Conservation (phyloP, 192 early-diverging fungal genomes). For the Funneliformis geosporum region DNA sequence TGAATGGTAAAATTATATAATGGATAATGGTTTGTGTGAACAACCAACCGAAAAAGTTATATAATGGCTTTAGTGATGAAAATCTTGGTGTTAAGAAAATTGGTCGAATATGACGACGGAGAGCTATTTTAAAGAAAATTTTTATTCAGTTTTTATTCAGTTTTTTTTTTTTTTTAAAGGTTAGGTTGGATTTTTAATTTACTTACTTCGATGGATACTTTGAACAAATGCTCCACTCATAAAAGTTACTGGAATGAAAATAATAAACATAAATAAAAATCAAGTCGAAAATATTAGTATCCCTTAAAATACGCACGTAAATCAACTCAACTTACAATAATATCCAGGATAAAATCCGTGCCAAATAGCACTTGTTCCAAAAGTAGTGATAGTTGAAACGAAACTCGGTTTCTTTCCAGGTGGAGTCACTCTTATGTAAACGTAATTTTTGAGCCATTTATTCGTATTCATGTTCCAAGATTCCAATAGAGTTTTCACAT, state of each 20-base stretch:
- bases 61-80: slow-evolving; percentile 51
- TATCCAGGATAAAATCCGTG: slow-evolving; percentile 93
- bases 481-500: slow-evolving; percentile 73
- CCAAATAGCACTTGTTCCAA: slow-evolving; percentile 87
- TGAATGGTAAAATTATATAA: slow-evolving; percentile 70
- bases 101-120: slow-evolving; percentile 67
- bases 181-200: slow-evolving; percentile 31
- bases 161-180: slow-evolving; percentile 12
- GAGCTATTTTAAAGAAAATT: slow-evolving; percentile 30
- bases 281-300: slow-evolving; percentile 33
- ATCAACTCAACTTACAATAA: slow-evolving; percentile 57
- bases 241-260: slow-evolving; percentile 56
- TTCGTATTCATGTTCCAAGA: slow-evolving; percentile 92
- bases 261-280: slow-evolving; percentile 31
- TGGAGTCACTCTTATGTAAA: slow-evolving; percentile 69
- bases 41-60: slow-evolving; percentile 74
- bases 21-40: slow-evolving; percentile 67
- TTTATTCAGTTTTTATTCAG: neutral
- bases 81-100: slow-evolving; percentile 49
- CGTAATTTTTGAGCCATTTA: slow-evolving; percentile 83
- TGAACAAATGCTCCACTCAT: slow-evolving; percentile 59
- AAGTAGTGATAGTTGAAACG: slow-evolving; percentile 73
- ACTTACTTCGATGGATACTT: slow-evolving; percentile 49
- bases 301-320: slow-evolving; percentile 26
- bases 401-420: slow-evolving; percentile 56